Conservation (phyloP, 1,284 basidiomycete genomes). For the Sporisorium exsertum region DNA sequence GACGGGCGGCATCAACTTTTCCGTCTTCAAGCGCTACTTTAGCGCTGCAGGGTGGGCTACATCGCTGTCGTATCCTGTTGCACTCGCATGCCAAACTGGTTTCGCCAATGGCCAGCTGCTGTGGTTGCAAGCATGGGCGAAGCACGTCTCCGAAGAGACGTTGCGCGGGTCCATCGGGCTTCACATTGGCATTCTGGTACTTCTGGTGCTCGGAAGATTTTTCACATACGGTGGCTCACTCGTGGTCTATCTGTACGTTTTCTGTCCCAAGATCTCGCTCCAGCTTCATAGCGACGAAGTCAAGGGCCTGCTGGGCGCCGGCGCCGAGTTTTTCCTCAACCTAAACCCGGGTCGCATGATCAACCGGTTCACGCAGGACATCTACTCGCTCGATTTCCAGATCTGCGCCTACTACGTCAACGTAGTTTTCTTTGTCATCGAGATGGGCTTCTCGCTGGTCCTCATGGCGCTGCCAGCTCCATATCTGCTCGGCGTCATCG, state of each 20-base stretch:
- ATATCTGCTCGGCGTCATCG: constrained; percentile 19
- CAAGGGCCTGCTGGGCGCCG: constrained; percentile 18
- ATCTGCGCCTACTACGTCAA: constrained; percentile 18
- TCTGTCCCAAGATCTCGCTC: constrained; percentile 2
- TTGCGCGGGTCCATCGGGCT: constrained; percentile 12
- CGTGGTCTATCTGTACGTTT: constrained; percentile 1
- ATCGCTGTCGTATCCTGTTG: constrained; percentile 2
- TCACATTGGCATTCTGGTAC: constrained; percentile 3
- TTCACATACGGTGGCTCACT: constrained; percentile 6
- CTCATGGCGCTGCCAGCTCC: constrained; percentile 35
- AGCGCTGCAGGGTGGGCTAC: constrained; percentile 7
- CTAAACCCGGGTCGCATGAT: constrained; percentile 37
- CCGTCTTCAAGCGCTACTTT: constrained; percentile 16
- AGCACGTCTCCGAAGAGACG: constrained; percentile 7
- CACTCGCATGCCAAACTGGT: constrained; percentile 3
- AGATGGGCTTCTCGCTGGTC: constrained; percentile 13
- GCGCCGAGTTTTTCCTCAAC: constrained; percentile 33
- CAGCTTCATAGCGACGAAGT: constrained; percentile 22
- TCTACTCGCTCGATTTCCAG: constrained; percentile 41
- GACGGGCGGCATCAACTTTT: constrained; percentile 9
- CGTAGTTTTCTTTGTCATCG: constrained; percentile 9
- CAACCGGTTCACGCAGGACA: constrained; percentile 53
- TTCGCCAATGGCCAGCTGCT: constrained; percentile 13
- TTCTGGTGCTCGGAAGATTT: not conserved
- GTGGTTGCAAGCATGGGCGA: constrained; percentile 19